Base-by-base conservation (phyloP, 208 protist species). In the Leishmania gerbilli region DNA sequence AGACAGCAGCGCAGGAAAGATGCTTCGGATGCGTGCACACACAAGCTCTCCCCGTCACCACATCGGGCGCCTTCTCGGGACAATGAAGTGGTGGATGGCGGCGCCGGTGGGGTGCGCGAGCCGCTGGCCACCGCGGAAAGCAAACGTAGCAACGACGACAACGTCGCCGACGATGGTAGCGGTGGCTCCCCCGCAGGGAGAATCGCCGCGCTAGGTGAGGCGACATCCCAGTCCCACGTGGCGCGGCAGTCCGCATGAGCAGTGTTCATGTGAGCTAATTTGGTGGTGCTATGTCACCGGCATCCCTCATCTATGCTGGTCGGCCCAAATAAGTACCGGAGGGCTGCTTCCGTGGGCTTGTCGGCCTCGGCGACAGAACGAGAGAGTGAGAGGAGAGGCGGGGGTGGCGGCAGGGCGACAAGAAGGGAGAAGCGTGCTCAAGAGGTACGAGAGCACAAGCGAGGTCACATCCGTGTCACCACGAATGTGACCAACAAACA, bases 1-100 rank as follows among this genome's bases (percentile, higher is more conserved):
- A 76, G 71, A 62, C 31, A 76, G 71, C 71, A 76, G 34, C n/a
- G 34, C 47, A 53, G 71, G 19, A 15, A 51, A 60, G 60, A 76
- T 2, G 71, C 42, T 17, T 3, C 45, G 17, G 71, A 62, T 13
- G 71, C 31, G 34, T 31, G 17, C 47, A 15, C 17, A 40, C 15
- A 40, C 11, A 60, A 31, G 49, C 5, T 51, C 3, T 62, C 71
- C 47, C 31, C 49, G 17, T 27, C 47, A 31, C 31, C 34, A 8
- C 15, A 60, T 60, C 47, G 51, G 8, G 27, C 13, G 34, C 27
- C 6, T n/a, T 27, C 45, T 11, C 24, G 7, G 15, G n/a, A 17
- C 2, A 76, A 55, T n/a, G 40, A 42, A 37, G 51, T 13, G 15
- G 51, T 45, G 13, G n/a, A 62, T 40, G 71, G 51, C 31, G 49